These are phyloP conservation scores for Metroxylon sagu DNA, from an alignment of 176 grass and related monocot species.

Conservation along the genomic window DNA sequence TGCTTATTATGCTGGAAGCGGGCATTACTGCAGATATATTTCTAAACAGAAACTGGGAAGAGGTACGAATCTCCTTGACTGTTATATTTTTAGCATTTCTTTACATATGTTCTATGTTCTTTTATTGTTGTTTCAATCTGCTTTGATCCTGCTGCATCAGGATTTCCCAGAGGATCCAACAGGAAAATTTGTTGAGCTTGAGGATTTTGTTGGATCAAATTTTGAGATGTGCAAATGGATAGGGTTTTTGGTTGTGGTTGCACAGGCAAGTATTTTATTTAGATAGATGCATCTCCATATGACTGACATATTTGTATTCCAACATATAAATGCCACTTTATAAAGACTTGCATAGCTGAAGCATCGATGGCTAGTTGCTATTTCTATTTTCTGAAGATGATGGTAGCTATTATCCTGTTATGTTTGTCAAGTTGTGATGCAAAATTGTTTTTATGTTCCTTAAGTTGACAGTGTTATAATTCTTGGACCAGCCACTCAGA, in stretches of 20 bases:
- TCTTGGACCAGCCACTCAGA: no score
- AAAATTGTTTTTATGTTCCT: no score
- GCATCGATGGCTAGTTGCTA: no score
- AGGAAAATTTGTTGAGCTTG: conserved; percentile 79
- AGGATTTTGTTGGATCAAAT: conserved; percentile 63
- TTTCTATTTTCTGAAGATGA: no score
- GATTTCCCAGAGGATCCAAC: conserved; percentile 81
- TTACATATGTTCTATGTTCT: conserved; percentile 6
- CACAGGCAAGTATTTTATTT: conserved; percentile 45
- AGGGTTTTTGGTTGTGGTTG: conserved; percentile 51
- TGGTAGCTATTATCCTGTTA: no score
- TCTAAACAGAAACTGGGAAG: conserved; percentile 80
- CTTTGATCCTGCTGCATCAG: conserved; percentile 30
- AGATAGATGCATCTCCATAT: not conserved
- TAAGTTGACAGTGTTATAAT: no score
- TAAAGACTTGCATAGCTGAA: no score
- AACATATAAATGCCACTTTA: no score
- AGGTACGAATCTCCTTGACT: conserved; percentile 33
- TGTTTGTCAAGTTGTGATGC: no score
- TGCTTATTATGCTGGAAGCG: conserved; percentile 69
- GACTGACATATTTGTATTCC: not conserved
- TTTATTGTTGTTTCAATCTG: not conserved
- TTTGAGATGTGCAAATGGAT: conserved; percentile 89
- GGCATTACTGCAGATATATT: conserved; percentile 61
- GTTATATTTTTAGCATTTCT: no score